Evolutionary conservation across 1,284 basidiomycete species (phyloP).

Genomic region (Thecaphora thlaspeos): DNA sequence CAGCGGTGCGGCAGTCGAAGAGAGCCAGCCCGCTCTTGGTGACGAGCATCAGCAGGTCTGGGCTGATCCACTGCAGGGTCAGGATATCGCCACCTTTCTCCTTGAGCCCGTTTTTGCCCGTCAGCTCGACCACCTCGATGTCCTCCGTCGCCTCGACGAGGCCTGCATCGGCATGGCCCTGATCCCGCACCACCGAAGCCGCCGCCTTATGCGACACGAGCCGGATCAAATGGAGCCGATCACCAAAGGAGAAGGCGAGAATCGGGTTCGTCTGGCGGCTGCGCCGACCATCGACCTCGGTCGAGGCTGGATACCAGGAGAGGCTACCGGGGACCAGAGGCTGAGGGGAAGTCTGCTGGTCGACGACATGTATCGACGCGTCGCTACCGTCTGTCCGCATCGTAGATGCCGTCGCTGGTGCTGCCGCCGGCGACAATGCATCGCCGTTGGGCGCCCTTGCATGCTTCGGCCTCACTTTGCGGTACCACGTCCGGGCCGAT

Average conservation of each 20-base stretch:
- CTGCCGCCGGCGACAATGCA: background rate
- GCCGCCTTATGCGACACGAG: constrained; percentile 19
- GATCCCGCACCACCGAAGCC: background rate
- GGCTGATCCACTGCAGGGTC: constrained; percentile 61
- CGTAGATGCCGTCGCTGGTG: background rate
- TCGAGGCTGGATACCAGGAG: constrained; percentile 50
- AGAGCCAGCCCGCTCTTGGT: constrained; percentile 24
- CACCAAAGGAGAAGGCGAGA: constrained; percentile 48
- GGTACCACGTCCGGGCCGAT: constrained; percentile 81
- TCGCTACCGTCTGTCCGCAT: background rate
- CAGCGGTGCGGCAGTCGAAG: constrained; percentile 38
- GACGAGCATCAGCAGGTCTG: constrained; percentile 41
- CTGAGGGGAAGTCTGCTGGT: too few species aligned
- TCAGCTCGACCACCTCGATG: constrained; percentile 26
- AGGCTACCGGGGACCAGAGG: constrained; percentile 16
- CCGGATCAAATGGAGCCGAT: constrained; percentile 31
- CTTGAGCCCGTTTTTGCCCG: constrained; percentile 19
- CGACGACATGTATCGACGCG: too few species aligned
- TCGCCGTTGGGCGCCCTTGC: background rate
- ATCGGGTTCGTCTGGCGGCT: constrained; percentile 34
- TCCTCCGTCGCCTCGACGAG: constrained; percentile 9
- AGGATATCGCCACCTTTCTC: constrained; percentile 56
- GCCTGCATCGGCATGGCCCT: background rate
- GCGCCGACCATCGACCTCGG: constrained; percentile 22
- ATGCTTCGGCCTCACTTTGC: constrained; percentile 18